Evolutionary conservation across 768 basidiomycete genomes (phyloP).

Genomic region (Tricholoma furcatifolium): DNA sequence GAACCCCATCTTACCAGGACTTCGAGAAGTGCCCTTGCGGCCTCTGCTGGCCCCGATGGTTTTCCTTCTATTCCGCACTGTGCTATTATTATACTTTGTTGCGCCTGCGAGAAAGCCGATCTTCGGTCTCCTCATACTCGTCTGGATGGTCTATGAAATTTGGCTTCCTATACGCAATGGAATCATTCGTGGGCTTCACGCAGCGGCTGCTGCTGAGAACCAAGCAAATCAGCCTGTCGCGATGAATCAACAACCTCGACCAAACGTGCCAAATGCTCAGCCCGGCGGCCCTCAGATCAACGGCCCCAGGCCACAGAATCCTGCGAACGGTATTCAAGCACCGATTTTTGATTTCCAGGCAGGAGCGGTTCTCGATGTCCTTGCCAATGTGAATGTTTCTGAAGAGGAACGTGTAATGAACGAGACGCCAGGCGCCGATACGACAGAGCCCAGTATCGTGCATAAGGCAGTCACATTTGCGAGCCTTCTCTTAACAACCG

Average conservation of each 20-base stretch:
- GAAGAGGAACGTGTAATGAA: conserved; percentile 52
- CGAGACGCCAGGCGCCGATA: conserved; percentile 23
- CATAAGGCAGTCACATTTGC: conserved; percentile 56
- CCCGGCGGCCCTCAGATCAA: conserved; percentile 15
- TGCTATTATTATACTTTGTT: conserved; percentile 74
- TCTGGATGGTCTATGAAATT: conserved; percentile 75
- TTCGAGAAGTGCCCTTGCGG: conserved; percentile 63
- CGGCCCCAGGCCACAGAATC: conserved; percentile 19
- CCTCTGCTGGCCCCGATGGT: conserved; percentile 66
- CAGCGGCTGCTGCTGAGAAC: conserved; percentile 30
- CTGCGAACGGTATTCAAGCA: conserved; percentile 14
- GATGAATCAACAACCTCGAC: conserved; percentile 5
- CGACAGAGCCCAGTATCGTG: conserved; percentile 43
- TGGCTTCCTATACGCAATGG: conserved; percentile 65
- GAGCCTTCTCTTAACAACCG: conserved; percentile 53
- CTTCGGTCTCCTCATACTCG: conserved; percentile 61
- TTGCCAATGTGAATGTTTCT: conserved; percentile 59
- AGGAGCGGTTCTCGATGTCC: conserved; percentile 39
- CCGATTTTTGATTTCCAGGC: conserved; percentile 31
- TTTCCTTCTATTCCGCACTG: conserved; percentile 66
- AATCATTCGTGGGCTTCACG: conserved; percentile 35
- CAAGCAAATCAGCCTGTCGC: conserved; percentile 20
- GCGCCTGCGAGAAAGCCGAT: conserved; percentile 72
- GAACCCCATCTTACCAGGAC: conserved; percentile 33
- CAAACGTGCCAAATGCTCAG: conserved; percentile 12